These are phyloP conservation scores for Starmerella bacillaris DNA, from an alignment of 805 yeast genomes.

Conservation along the genomic window DNA sequence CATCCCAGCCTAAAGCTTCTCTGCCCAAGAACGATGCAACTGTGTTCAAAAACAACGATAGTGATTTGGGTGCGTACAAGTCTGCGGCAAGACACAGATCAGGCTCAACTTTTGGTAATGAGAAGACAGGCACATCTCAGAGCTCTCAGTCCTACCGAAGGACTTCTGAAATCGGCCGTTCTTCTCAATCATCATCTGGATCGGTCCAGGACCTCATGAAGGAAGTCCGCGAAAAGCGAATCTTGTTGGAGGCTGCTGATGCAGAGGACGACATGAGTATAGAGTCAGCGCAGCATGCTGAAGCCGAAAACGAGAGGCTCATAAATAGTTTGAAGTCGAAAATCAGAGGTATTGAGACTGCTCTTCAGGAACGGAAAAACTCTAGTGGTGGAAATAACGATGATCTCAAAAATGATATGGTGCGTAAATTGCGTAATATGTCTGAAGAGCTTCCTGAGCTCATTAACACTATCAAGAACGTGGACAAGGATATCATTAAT, in stretches of 20 bases:
- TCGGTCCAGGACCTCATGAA: constrained; percentile 42
- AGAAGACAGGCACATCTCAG: constrained; percentile 2
- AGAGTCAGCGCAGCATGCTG: constrained; percentile 25
- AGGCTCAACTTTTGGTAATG: constrained; percentile 6
- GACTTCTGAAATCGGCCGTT: not conserved
- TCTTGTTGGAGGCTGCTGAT: constrained; percentile 47
- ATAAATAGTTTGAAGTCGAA: constrained; percentile 48
- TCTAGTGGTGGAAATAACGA: constrained; percentile 13
- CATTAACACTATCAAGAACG: constrained; percentile 40
- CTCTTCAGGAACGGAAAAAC: constrained; percentile 16
- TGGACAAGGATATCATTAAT: constrained; percentile 50
- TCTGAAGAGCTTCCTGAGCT: constrained; percentile 58
- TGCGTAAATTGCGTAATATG: constrained; percentile 39
- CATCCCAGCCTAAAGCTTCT: constrained; percentile 7
- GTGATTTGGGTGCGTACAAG: constrained; percentile 46
- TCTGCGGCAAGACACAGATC: constrained; percentile 41
- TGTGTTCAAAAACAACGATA: constrained; percentile 49
- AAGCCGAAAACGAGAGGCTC: constrained; percentile 30
- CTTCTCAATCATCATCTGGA: constrained; percentile 7
- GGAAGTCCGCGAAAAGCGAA: constrained; percentile 51
- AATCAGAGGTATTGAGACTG: constrained; percentile 31
- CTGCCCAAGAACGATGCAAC: constrained; percentile 29
- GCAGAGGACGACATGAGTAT: constrained; percentile 32
- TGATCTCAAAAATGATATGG: constrained; percentile 28
- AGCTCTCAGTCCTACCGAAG: constrained; percentile 1